Base-by-base conservation (phyloP, 164 flowering plant species). In the Echeveria elegans region DNA sequence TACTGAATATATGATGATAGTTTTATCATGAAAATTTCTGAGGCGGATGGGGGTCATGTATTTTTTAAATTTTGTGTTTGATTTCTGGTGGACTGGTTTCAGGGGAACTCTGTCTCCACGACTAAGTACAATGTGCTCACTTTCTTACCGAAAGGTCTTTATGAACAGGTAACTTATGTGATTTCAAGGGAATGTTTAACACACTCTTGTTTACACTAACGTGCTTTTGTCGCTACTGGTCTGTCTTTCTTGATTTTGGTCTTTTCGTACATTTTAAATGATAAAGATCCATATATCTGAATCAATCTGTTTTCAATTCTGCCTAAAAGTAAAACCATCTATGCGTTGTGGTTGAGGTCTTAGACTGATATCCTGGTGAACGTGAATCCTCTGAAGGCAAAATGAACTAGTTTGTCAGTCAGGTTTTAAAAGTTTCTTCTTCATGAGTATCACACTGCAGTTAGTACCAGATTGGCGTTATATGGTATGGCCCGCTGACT, bases 21-120 rank as follows among this genome's bases (percentile, higher is more conserved):
- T n/a, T n/a, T n/a, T n/a, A n/a, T n/a, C n/a, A n/a, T n/a, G n/a
- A n/a, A n/a, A n/a, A n/a, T n/a, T n/a, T 18, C 7, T 14, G 11
- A 8, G 45, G 45, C 5, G 0, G 11, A 8, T 11, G 45, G 0
- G 0, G 11, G 2, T 9, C 15, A 8, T 40, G 45, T 40, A 7
- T 40, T 11, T 40, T 40, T 40, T 14, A 12, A 40, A n/a, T 60
- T 11, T 50, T 69, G 31, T 26, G 29, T 69, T 58, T 72, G 32
- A 74, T 50, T 65, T 11, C 28, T 67, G 28, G 69, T 47, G 26
- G 40, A 38, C 61, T 68, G 63, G 77, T 75, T 34, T 63, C 87
- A 92, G 98, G 97, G 88, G 19, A 94, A 94, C 74, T 85, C 92
- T 41, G 83, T 94, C 71, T 92, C 99, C 59, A 94, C 99, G 2